Base-by-base conservation (phyloP, 805 yeast genomes). In the Yamadazyma insecticola region DNA sequence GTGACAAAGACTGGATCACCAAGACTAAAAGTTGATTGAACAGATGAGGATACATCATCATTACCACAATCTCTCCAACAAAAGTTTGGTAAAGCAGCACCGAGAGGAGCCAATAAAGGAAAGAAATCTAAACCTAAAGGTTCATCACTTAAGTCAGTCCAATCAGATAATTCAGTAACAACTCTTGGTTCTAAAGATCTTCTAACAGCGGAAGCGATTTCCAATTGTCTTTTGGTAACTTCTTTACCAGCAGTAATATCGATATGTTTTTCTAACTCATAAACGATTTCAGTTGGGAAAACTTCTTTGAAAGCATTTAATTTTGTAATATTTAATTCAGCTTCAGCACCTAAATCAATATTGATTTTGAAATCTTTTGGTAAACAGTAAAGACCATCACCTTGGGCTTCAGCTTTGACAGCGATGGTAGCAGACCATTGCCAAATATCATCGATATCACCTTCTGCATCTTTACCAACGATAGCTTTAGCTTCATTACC, bases 371-470 rank as follows among this genome's bases (percentile, higher is more conserved):
- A 52, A 26, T 40, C 48, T 13, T 34, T 29, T 29, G 60, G 60
- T 30, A 53, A 47, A 48, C 57, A 52, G 47, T 43, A 48, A 32
- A 46, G 40, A n/a, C n/a, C n/a, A 19, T 40, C 39, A 26, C 40
- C 33, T 13, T 28, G 13, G 15, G 33, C 22, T n/a, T 34, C 28
- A 33, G 57, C 53, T 29, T 43, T 36, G 16, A 54, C 51, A 13
- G 47, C 34, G 29, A 53, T 18, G 13, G 51, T 32, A 26, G 53
- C 43, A 28, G 55, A 47, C 57, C 57, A 52, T 36, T 45, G 37
- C 33, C 45, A 44, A 18, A 43, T 30, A 36, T 47, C 45, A 13
- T 13, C 31, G 26, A 37, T 35, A 13, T 33, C 30, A 32, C 41
- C 44, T 24, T 38, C 37, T n/a, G 42, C 26, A 12, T 16, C 33